Conservation (phyloP, 768 basidiomycete species). For the Tephrocybe rancida region DNA sequence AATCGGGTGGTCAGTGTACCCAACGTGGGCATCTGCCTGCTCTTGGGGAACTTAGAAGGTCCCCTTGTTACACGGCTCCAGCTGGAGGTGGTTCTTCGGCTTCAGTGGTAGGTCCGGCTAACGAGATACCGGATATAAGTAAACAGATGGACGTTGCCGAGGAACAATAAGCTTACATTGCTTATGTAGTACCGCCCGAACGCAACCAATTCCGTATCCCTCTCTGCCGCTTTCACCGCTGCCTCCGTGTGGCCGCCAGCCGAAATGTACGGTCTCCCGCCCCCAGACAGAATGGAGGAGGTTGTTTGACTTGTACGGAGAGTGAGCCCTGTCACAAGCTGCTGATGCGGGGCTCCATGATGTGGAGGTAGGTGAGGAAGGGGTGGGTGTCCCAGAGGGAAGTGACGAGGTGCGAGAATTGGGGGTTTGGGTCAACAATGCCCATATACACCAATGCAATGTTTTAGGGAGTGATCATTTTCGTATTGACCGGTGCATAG, state of each 20-base stretch:
- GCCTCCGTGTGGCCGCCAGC: slow-evolving; percentile 46
- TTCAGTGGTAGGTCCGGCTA: slow-evolving; percentile 6
- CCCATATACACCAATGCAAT: slow-evolving; percentile 40
- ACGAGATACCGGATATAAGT: too few species aligned
- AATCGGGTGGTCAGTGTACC: slow-evolving; percentile 32
- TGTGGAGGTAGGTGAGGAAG: slow-evolving; percentile 52
- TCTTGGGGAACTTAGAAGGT: slow-evolving; percentile 41
- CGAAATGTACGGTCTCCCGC: slow-evolving; percentile 37
- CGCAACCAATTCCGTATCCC: slow-evolving; percentile 25
- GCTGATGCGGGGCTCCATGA: slow-evolving; percentile 39
- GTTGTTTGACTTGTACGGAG: slow-evolving; percentile 34
- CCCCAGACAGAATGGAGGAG: slow-evolving; percentile 50
- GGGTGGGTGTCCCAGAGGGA: slow-evolving; percentile 41
- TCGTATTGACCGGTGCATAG: too few species aligned
- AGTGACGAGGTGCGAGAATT: slow-evolving; percentile 50
- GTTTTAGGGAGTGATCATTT: too few species aligned
- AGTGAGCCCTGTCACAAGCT: slow-evolving; percentile 13
- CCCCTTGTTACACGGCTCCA: slow-evolving; percentile 32
- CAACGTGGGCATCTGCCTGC: slow-evolving; percentile 17
- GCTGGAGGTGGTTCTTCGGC: slow-evolving; percentile 4
- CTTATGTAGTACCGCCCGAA: slow-evolving; percentile 32
- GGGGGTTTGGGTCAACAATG: slow-evolving; percentile 55
- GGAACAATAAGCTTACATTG: slow-evolving; percentile 25
- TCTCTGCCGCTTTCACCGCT: slow-evolving; percentile 37
- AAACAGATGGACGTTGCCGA: not conserved